phyloP scores from a whole-genome alignment of 2,329 filamentous ascomycete species.

The Phyllosticta ampelicida region DNA sequence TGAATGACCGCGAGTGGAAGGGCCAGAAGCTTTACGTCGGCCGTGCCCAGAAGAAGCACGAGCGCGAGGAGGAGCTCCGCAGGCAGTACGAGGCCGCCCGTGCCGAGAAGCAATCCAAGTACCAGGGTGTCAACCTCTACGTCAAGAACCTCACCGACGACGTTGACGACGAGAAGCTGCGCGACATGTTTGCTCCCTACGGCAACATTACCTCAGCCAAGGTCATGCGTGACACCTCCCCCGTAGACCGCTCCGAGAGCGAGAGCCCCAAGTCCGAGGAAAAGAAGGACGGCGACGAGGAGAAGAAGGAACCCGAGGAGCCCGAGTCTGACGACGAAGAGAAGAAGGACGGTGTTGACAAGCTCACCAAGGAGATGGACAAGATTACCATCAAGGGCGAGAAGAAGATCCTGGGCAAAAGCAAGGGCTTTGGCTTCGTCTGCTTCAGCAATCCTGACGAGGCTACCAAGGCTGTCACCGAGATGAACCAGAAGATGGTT shows the following conservation, averaged over 20 bases:
- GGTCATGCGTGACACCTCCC: conserved; percentile 83
- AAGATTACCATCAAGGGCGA: conserved; percentile 46
- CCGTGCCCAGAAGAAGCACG: conserved; percentile 99
- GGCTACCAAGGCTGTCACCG: conserved; percentile 95
- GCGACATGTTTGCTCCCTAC: conserved; percentile 81
- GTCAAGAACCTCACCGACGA: conserved; percentile 99
- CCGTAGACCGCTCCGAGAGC: conserved; percentile 38
- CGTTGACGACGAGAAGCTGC: conserved; percentile 94
- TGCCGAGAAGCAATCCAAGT: conserved; percentile 97
- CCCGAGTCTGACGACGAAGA: conserved; percentile 47
- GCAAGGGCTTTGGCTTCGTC: conserved; percentile 99
- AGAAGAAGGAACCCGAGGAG: conserved; percentile 46
- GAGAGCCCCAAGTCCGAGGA: conserved; percentile 35
- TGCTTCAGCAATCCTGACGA: conserved; percentile 99
- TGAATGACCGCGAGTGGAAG: conserved; percentile 86
- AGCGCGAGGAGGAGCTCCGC: conserved; percentile 97
- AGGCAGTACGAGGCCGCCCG: conserved; percentile 97
- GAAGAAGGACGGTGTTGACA: conserved; percentile 40
- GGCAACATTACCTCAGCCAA: conserved; percentile 97
- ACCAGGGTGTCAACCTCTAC: conserved; percentile 98
- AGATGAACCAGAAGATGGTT: conserved; percentile 99
- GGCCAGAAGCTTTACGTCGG: conserved; percentile 96
- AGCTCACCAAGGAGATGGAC: conserved; percentile 37
- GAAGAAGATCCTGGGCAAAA: conserved; percentile 75
- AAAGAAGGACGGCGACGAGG: conserved; percentile 43